Evolutionary conservation across 768 basidiomycete species (phyloP).

Genomic region (Erythrobasidium yunnanense): DNA sequence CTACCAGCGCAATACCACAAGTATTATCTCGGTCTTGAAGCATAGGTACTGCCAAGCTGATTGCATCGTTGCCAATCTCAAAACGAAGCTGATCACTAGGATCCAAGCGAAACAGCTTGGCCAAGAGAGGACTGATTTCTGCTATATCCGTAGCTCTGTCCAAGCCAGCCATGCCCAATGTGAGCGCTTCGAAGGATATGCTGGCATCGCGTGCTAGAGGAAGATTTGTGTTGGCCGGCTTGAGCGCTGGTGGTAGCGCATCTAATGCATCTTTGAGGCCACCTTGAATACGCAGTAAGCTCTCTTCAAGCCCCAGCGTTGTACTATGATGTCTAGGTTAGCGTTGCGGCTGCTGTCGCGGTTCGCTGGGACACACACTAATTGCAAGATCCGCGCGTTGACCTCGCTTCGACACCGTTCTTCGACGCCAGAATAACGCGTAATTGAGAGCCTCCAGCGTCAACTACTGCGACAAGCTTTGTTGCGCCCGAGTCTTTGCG

Average conservation of each 20-base stretch:
- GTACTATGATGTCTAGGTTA: neutral
- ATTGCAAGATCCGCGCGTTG: slow-evolving; percentile 8
- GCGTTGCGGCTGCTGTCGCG: neutral
- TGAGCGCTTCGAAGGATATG: neutral
- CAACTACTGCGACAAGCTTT: slow-evolving; percentile 15
- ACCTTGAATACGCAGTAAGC: neutral
- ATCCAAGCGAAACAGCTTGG: slow-evolving; percentile 8
- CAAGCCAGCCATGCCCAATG: slow-evolving; percentile 15
- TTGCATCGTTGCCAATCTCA: slow-evolving; percentile 22
- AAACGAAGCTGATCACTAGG: neutral
- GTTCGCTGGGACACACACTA: neutral
- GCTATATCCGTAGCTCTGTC: slow-evolving; percentile 3
- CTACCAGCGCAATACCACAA: slow-evolving; percentile 4
- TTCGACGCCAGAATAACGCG: slow-evolving; percentile 4
- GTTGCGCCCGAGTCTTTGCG: neutral
- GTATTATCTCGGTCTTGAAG: slow-evolving; percentile 5
- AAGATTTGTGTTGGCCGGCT: neutral
- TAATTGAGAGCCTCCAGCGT: slow-evolving; percentile 15
- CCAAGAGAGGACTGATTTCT: neutral
- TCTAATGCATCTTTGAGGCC: neutral
- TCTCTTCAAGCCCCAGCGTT: neutral
- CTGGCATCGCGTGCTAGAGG: neutral
- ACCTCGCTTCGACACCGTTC: slow-evolving; percentile 5
- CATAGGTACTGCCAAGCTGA: slow-evolving; percentile 13
- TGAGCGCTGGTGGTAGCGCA: neutral